Evolutionary conservation across 2,329 filamentous ascomycete genomes (phyloP), one percentile per base, ranked within the genome.

Genomic region (Cladosporium sphaerospermum): DNA sequence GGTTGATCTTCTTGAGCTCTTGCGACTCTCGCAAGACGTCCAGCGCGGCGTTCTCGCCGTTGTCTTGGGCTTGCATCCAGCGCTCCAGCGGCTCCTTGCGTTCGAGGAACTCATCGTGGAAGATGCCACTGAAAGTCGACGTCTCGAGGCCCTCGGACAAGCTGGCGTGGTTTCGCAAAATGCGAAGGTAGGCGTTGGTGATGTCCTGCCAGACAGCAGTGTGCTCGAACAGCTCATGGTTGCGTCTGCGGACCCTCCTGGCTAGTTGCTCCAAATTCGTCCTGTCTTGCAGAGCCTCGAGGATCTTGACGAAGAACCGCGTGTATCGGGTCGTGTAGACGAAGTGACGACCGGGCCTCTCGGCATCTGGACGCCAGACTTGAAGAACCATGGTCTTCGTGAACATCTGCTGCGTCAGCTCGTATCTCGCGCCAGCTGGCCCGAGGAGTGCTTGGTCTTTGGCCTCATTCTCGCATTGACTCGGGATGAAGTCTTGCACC

Each of bases 371-470:
- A 61, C 91, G 92, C 91, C 91, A 96, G 3, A 96, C 89, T 64
- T 95, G 92, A 68, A 96, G 84, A 1, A 88, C 85, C 85, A 95
- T 95, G 0, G 89, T 95, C 72, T 96, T 96, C 37, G 91, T 95
- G 60, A 96, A 92, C 51, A 96, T 85, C 40, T 95, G 86, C 50
- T 82, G 79, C 46, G 89, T 91, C 11, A 95, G 81, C 52, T 92
- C 88, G 64, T 85, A 81, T 61, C 90, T 91, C 18, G 87, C 85
- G 32, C 79, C 81, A 11, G 78, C 69, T 4, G 78, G 78, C 33
- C 19, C 53, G 31, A 18, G 18, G 19, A 14, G 28, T 31, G 14
- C 23, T 18, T 45, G 42, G 43, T 54, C 45, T n/a, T 44, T 56
- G 9, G 52, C 34, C 8, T 47, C 53, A 10, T 45, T 34, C 14